Base-by-base conservation (phyloP, 371 early-diverging fungal genomes). In the Mortierella sp. region DNA sequence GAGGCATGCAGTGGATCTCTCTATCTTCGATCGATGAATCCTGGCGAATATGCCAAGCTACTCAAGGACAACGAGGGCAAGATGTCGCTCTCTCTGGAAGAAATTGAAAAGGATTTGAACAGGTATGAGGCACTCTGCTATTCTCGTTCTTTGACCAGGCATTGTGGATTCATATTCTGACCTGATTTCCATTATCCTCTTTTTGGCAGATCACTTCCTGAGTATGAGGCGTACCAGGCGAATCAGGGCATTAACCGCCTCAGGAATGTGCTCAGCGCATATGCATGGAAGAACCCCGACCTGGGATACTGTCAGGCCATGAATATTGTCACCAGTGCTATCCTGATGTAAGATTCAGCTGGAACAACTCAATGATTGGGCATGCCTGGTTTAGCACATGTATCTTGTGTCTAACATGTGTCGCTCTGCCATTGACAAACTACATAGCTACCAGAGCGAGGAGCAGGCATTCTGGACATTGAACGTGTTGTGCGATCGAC, bases 291-390 rank as follows among this genome's bases (percentile, higher is more conserved):
- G 79, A 93, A 97, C 75, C 94, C 96, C 0, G 97, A 97, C 82
- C 92, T 99, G 31, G 99, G 99, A 19, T 99, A 99, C 88, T 98
- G 99, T 87, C 99, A 99, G 88, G 99, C 99, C 0, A 99, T 99
- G 99, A 99, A 99, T 87, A 97, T 99, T 86, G 96, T 99, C 4
- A 97, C 97, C 21, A 96, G 96, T 48, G 97, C 97, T 1, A 89
- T 99, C 69, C 89, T 99, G 54, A 97, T 99, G 90, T 93, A 90
- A 85, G 86, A 46, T 19, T 31, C 14, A 1, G 2, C 21, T 31
- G 16, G 21, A 48, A 48, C 37, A 14, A 31, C 21, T 53, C 13
- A 26, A 59, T 31, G 34, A 43, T 9, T n/a, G 28, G 31, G 10
- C 13, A 34, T 19, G 34, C 1, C 5, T 14, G 31, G 3, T 5